Conservation (phyloP, 192 early-diverging fungal species). For the Linnemannia elongata region DNA sequence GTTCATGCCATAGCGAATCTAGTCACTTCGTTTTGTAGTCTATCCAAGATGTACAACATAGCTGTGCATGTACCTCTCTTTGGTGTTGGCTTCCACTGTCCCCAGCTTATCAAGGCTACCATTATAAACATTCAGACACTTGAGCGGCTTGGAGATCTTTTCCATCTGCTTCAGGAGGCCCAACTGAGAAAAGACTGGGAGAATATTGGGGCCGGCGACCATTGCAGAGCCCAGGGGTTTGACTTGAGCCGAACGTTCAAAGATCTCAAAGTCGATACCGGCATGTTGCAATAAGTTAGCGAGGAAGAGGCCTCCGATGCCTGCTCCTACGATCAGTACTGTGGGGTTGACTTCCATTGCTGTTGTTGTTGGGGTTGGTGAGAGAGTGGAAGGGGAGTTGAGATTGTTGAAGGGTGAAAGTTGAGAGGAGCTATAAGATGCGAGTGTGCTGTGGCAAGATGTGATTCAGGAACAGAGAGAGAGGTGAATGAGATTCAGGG, state of each 20-base stretch:
- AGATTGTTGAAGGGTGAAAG: too few species aligned
- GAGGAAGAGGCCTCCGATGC: conserved; percentile 29
- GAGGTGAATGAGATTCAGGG: neutral
- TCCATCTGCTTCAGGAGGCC: conserved; percentile 28
- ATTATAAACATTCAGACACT: conserved; percentile 28
- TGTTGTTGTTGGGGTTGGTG: neutral
- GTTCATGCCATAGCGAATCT: too few species aligned
- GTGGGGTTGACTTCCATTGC: conserved; percentile 23
- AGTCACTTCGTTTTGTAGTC: too few species aligned
- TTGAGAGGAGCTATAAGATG: neutral
- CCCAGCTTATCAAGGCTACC: conserved; percentile 15
- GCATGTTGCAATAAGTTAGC: conserved; percentile 25
- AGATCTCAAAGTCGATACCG: conserved; percentile 27
- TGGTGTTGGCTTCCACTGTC: conserved; percentile 24
- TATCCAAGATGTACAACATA: neutral
- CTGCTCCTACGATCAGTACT: conserved; percentile 39
- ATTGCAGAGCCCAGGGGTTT: conserved; percentile 37
- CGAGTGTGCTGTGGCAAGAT: neutral
- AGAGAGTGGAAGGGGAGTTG: neutral
- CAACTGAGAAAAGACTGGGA: conserved; percentile 36
- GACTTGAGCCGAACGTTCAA: conserved; percentile 24
- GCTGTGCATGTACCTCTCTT: conserved; percentile 17
- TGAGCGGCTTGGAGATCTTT: conserved; percentile 35
- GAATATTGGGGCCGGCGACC: conserved; percentile 39
- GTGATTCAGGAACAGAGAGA: neutral